Base-by-base conservation (phyloP, 2,329 filamentous ascomycete genomes). In the Plenodomus tracheiphilus region DNA sequence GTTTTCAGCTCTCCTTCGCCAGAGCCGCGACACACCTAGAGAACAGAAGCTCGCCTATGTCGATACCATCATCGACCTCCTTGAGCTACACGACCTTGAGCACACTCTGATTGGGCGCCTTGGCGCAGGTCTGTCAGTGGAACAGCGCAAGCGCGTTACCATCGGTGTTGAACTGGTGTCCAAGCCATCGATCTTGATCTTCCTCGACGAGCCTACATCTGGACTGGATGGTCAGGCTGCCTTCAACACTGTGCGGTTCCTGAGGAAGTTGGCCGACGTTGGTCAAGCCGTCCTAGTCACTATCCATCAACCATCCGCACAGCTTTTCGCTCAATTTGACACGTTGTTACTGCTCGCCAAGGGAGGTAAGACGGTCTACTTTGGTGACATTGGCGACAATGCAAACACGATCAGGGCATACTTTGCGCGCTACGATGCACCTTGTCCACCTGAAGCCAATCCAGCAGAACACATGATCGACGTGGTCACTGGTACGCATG, bases 251-350 rank as follows among this genome's bases (percentile, higher is more conserved):
- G 82, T 88, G 15, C 81, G 84, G n/a, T 87, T 89, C 74, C 75
- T 90, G 11, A 82, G 83, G 64, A 89, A 88, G 73, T 80, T 89
- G 4, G 83, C 86, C 34, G 76, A 80, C n/a, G 85, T 86, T 2
- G 90, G 90, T 2, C 90, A 94, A 68, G 89, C 89, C 8, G 88
- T 95, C 54, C 80, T 94, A 1, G 91, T 88, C 74, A 94, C 89
- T 1, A 94, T 95, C 52, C 90, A 95, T 66, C 90, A 95, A 66
- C 90, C 90, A 1, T 91, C 89, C 46, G 87, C 88, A 16, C 83
- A 86, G 0, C 77, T 94, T 0, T 93, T 95, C 59, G 87, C 91
- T 65, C 85, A 90, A 69, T 95, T 94, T 58, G 90, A 94, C 66
- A 82, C 88, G 6, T 79, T 95, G 2, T 77, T 94, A 2, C 77